Base-by-base conservation (phyloP, 352 stramenopile genomes). In the Pythium pyrilobum region DNA sequence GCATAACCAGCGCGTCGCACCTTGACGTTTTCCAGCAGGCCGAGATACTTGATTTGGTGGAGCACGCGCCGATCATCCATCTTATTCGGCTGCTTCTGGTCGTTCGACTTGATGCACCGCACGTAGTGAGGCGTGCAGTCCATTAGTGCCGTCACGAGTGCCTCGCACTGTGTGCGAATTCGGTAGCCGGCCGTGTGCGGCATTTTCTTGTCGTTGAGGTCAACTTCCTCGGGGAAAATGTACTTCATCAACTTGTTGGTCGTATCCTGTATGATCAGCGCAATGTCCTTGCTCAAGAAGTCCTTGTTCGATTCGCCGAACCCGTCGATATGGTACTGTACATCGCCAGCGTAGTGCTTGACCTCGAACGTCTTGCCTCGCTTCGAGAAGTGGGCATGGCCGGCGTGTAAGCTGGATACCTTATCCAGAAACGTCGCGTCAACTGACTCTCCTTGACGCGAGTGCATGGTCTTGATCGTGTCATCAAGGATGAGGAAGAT, bases 81-180 rank as follows among this genome's bases (percentile, higher is more conserved):
- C 39, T 83, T 77, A 59, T 92, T 87, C 5, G 85, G 47, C 33
- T 87, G 73, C 42, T 96, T 96, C 37, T 93, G 73, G 56, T 96
- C 88, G 53, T 97, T 97, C 4, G 83, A 91, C 62, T 97, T 96
- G 52, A 97, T 95, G 52, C 85, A 96, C n/a, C 87, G 84, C 42
- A 96, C 85, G 42, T 97, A 96, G 49, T 95, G 84, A 56, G 87
- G 89, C 21, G 89, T 90, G 63, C 89, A 96, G 52, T 93, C 80
- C 79, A 95, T 94, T 23, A 97, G 59, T 10, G 78, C 81, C 0
- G 71, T 80, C 20, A 97, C 87, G 29, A 97, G 81, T 25, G 81
- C 85, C 48, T 92, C 76, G 36, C 87, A 95, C 43, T 97, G 87
- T 10, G 82, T 93, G 24, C 85, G 77, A 31, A 95, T 95, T 41